phyloP scores from a whole-genome alignment of 352 stramenopile genomes.

The Pythium phragmitis region DNA sequence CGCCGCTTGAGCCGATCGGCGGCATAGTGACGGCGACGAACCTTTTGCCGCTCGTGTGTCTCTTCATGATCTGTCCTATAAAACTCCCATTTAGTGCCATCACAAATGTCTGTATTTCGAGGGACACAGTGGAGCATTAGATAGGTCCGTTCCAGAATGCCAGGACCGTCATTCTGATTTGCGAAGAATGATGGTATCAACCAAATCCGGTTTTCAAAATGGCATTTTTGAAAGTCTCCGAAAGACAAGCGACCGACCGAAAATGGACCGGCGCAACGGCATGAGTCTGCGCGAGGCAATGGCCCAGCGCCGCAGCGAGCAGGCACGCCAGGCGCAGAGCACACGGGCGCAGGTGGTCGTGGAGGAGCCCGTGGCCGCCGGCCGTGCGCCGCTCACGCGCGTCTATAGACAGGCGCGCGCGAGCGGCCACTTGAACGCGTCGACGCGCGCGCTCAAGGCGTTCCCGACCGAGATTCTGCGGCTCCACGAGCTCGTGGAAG shows the following conservation, averaged over 20 bases:
- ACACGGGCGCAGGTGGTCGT: neutral
- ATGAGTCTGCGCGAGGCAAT: constrained; percentile 49
- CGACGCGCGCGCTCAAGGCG: constrained; percentile 41
- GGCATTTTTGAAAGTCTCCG: constrained; percentile 13
- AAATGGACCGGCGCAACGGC: constrained; percentile 38
- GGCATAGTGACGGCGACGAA: constrained; percentile 14
- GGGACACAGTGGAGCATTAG: constrained; percentile 7
- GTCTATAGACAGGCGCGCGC: constrained; percentile 57
- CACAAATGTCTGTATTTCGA: neutral
- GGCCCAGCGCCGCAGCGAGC: constrained; percentile 23
- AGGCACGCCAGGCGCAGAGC: neutral
- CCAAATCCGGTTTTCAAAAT: too few relatives aligned
- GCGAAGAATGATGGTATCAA: constrained; percentile 1
- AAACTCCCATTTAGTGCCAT: constrained; percentile 4
- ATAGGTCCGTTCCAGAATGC: constrained; percentile 7
- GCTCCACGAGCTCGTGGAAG: constrained; percentile 59
- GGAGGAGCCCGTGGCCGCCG: constrained; percentile 3
- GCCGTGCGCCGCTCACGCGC: constrained; percentile 25
- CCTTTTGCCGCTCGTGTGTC: neutral
- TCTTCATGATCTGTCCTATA: neutral
- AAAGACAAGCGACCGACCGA: neutral
- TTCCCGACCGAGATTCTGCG: constrained; percentile 66
- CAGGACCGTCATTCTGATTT: constrained; percentile 11
- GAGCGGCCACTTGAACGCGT: constrained; percentile 61
- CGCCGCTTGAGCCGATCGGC: constrained; percentile 10